Evolutionary conservation across 768 basidiomycete species (phyloP), one percentile per base, ranked within the genome.

Genomic region (Kwoniella pini): DNA sequence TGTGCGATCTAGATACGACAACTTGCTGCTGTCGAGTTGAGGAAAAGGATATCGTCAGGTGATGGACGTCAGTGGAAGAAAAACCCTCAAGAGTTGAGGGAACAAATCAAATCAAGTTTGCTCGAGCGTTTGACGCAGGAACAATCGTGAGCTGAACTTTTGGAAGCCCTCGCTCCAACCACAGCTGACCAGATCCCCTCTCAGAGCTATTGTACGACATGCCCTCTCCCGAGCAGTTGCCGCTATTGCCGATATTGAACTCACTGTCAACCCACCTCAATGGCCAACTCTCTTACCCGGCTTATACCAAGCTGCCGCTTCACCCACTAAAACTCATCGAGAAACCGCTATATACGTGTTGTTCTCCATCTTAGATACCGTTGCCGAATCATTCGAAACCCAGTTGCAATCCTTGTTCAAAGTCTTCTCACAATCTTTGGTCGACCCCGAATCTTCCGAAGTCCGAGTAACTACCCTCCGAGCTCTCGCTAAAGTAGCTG

Each of bases 21-120:
- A 85, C 84, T 99, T 21, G 91, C 94, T 48, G 93, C 94, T 7
- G 93, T 97, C 56, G 96, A 99, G 80, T 83, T 97, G 77, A 85
- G 95, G 70, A 99, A 99, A 83, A 89, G 95, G 59, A 85, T 97
- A 62, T 78, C 83, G 26, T 84, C 86, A 75, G 87, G 87, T 70
- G 89, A 88, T 67, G 89, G 88, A 50, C 85, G 84, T 75, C 79
- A 94, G 30, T 99, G 96, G 96, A 81, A 85, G 19, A 81, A 84
- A 57, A 83, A 91, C 27, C 80, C 85, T 33, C 83, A 84, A 75
- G 81, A 82, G 36, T 82, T 87, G 62, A 87, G 95, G 40, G 83
- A 86, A 65, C 83, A 88, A 77, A 91, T 99, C 80, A 99, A 97
- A 82, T 80, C 80, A 56, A 86, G 88, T 71, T 79, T 97, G 52